Evolutionary conservation across 345 rosid genomes (phyloP), one percentile per base, ranked within the genome.

Genomic region (Citrus mangshanensis): DNA sequence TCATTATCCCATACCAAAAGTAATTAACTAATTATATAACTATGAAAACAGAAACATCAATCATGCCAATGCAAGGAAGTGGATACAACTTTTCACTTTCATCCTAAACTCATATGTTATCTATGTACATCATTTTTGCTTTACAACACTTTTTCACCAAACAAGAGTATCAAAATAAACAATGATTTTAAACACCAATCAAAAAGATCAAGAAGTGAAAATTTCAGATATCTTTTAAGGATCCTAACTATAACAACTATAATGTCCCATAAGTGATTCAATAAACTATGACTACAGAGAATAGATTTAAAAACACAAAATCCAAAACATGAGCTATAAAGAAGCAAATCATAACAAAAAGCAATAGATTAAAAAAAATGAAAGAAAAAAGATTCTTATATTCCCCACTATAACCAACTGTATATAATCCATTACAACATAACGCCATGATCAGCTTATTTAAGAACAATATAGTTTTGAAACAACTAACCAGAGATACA

Each of bases 351-450:
- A 81, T 60, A 28, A 51, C 38, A 78, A 79, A 76, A 79, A 68
- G 69, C 35, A 75, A 19, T 21, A 28, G 71, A 68, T 74, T 60
- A 84, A 79, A 76, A 79, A 46, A 38, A 80, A 9, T 74, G 77
- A 70, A 77, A 81, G 79, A 74, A 74, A 86, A 49, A 46, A 46
- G 68, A 79, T 83, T 86, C 76, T 81, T 74, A 80, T 85, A 86
- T 88, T 85, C 84, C 67, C 88, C 87, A 86, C 86, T 86, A 68
- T 86, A 81, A 78, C 69, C 78, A 84, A 81, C 83, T 75, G 87
- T 83, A 55, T 86, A 77, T 81, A 73, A 81, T 71, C 74, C 86
- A 81, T 78, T 86, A 88, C 84, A 86, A 79, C 79, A 85, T 86
- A 88, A 82, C 78, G 60, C 68, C 83, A 82, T 77, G 74, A 83